Evolutionary conservation across 2,329 filamentous ascomycete species (phyloP).

Genomic region (Fusarium sp.): DNA sequence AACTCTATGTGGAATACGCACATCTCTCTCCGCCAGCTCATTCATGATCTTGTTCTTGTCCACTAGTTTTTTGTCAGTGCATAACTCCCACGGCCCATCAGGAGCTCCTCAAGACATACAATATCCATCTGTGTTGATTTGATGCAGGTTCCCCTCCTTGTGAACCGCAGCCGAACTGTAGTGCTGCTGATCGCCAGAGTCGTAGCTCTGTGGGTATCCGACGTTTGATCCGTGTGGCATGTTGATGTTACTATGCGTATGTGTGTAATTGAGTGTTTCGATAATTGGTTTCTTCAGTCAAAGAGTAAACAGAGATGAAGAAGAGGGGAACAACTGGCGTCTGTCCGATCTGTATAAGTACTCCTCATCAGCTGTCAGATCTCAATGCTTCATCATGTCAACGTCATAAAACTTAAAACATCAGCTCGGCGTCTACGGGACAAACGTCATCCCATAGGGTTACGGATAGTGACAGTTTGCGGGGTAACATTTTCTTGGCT

Average conservation of each 20-base stretch:
- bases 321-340: background rate
- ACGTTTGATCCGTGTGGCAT: constrained; percentile 27
- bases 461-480: background rate
- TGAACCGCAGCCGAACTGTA: constrained; percentile 16
- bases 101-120: background rate
- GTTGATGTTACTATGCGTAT: background rate
- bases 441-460: constrained; percentile 14
- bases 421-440: background rate
- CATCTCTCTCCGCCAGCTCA: constrained; percentile 18
- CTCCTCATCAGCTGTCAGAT: background rate
- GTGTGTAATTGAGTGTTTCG: background rate
- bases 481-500: background rate
- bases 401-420: constrained; percentile 20
- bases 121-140: constrained; percentile 23
- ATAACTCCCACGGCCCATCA: background rate
- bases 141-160: constrained; percentile 11
- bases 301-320: background rate
- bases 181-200: constrained; percentile 23
- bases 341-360: background rate
- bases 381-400: constrained; percentile 7
- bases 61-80: background rate
- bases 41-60: constrained; percentile 30
- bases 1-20: background rate
- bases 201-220: constrained; percentile 21
- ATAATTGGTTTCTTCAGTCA: background rate